Base-by-base conservation (phyloP, 495 filamentous ascomycete genomes). In the Podospora comata region DNA sequence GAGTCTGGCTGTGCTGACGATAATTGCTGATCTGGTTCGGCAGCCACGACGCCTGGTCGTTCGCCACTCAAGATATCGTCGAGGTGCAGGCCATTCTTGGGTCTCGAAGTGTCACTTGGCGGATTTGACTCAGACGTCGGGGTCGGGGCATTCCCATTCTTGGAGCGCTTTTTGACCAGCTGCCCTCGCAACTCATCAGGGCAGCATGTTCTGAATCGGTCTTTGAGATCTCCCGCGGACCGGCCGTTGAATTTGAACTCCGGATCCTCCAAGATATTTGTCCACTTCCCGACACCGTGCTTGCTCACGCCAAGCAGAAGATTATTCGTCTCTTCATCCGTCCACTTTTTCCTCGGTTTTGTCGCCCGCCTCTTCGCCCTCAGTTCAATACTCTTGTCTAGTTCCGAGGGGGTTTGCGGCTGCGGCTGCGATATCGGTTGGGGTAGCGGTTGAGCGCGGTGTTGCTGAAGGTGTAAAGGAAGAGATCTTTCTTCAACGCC, bases 261-360 rank as follows among this genome's bases (percentile, higher is more conserved):
- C 1, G 87, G 80, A 67, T 93, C 88, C 13, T 90, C 84, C n/a
- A 95, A 76, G 18, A 97, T 96, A 57, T 87, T 86, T 53, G 90
- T 95, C 93, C 93, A 97, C 74, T 88, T 92, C 20, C 93, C 93
- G 64, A 96, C 89, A 0, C 93, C 93, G 76, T 93, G 91, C 67
- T 88, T 90, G 55, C 87, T 83, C 19, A 96, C 92, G 1, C 92
- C 93, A 65, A 88, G 82, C 30, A 96, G 77, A 13, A 97, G 79
- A 64, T 90, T 84, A 27, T 88, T 87, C 1, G 92, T 96, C 75
- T 97, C 93, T 72, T 93, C 88, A 62, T 95, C 89, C 0, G 89
- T 89, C 93, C 93, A 97, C 71, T 87, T 90, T 65, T 84, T 85
- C 68, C 85, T 73, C 16, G 81, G 82, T 71, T 82, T 84, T 28